Evolutionary conservation across 257 asterid species (phyloP), one percentile per base, ranked within the genome.

Genomic region (Plantago ovata): DNA sequence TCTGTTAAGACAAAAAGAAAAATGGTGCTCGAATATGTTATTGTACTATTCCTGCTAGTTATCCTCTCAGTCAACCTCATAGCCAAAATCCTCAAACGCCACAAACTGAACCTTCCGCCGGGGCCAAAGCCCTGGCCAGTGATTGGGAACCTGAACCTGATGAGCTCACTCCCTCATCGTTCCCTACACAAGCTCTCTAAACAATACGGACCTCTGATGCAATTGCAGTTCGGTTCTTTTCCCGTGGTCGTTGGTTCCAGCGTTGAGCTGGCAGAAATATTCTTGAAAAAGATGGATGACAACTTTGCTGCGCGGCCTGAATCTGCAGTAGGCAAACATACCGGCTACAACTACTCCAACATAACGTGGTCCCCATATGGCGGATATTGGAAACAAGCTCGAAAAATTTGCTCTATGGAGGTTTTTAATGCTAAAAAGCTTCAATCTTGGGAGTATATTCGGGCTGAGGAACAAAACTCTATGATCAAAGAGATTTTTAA

Each of bases 131-230:
- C 53, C 19, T 47, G 53, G 53, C 53, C 53, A 1, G 21, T 47
- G 19, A 47, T 47, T 13, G 53, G 53, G 16, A 47, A 47, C 53
- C 14, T 47, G 0, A 19, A 47, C 7, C 24, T 47, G 6, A 19
- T 47, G 19, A 23, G 53, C 53, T 9, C 53, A 12, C 21, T 47
- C 8, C 53, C 53, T 47, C 53, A 47, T 15, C 28, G 28, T 47
- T 47, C 53, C 19, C 53, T 47, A 47, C 53, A 47, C 21, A 32
- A 49, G 24, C 55, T 49, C 36, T 49, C 55, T 3, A 49, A 49
- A 21, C 11, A 49, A 49, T 49, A 49, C 13, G 55, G 55, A 21
- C 55, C 55, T 15, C 36, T 49, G 20, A 49, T 49, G 55, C 55
- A 49, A 4, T 19, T 49, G 55, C 36, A 49, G 16, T 21, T 49